These are phyloP conservation scores for Claviceps citrina DNA, from an alignment of 2,329 filamentous ascomycete species.

Conservation along the genomic window DNA sequence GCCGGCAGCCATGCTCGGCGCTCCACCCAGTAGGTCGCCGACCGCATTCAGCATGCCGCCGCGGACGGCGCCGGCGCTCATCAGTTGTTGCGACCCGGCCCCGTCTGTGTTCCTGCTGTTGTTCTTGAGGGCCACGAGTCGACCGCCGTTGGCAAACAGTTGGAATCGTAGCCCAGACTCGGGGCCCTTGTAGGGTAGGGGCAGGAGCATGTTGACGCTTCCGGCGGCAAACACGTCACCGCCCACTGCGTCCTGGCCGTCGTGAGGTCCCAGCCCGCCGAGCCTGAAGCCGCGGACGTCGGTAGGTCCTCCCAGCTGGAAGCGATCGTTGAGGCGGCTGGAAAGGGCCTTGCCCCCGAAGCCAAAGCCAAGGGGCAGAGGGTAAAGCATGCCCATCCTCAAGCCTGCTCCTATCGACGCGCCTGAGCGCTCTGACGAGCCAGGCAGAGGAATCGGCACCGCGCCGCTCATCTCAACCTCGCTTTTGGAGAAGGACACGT, in stretches of 20 bases:
- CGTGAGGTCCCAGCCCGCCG: constrained; percentile 74
- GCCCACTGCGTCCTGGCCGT: constrained; percentile 72
- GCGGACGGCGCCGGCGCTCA: constrained; percentile 31
- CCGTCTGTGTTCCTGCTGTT: constrained; percentile 33
- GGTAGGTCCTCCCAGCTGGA: constrained; percentile 84
- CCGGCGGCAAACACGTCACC: constrained; percentile 87
- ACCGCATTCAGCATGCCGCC: constrained; percentile 46
- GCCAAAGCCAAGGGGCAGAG: constrained; percentile 50
- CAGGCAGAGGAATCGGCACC: constrained; percentile 56
- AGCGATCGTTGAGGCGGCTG: constrained; percentile 83
- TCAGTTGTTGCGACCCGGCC: constrained; percentile 19
- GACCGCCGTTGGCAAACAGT: constrained; percentile 78
- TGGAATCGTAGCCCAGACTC: constrained; percentile 80
- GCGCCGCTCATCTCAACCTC: constrained; percentile 71
- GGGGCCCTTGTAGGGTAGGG: constrained; percentile 64
- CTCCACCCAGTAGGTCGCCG: constrained; percentile 52
- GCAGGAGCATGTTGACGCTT: constrained; percentile 71
- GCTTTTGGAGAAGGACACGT: constrained; percentile 89
- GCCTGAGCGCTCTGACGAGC: constrained; percentile 53
- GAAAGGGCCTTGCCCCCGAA: constrained; percentile 38
- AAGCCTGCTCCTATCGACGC: constrained; percentile 72
- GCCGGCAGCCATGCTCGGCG: constrained; percentile 76
- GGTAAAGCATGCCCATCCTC: constrained; percentile 69
- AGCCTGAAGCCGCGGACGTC: constrained; percentile 89
- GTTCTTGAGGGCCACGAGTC: constrained; percentile 60